These are phyloP conservation scores for Lepiota brunneoincarnata DNA, from an alignment of 768 basidiomycete species.

Conservation along the genomic window DNA sequence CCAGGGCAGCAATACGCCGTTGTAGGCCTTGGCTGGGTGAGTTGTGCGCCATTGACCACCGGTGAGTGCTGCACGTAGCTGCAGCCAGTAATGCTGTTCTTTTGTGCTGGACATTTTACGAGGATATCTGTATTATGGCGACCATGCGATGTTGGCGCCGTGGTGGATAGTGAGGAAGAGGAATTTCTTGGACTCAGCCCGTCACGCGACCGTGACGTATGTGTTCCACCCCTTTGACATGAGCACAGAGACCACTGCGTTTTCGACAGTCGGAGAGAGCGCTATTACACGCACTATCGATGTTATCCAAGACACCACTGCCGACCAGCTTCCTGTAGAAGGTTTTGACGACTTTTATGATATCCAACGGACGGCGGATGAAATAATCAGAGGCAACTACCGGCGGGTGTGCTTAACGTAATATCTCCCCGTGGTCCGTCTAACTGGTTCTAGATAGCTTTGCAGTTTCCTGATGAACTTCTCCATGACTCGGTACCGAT, in stretches of 20 bases:
- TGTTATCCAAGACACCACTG: neutral
- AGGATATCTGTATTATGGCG: neutral
- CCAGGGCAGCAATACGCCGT: conserved; percentile 61
- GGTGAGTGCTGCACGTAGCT: conserved; percentile 68
- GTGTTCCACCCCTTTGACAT: no score
- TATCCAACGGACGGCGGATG: conserved; percentile 59
- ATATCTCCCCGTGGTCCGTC: neutral
- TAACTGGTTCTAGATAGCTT: conserved; percentile 57
- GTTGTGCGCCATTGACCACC: conserved; percentile 70
- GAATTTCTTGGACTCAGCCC: neutral
- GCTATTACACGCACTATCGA: conserved; percentile 11
- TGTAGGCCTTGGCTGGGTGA: conserved; percentile 58
- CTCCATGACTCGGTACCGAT: conserved; percentile 84
- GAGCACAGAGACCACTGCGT: conserved; percentile 33
- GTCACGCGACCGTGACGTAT: conserved; percentile 15
- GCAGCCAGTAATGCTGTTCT: conserved; percentile 75
- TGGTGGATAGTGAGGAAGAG: conserved; percentile 4
- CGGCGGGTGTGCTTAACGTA: conserved; percentile 53
- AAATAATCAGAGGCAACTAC: conserved; percentile 61
- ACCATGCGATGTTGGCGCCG: neutral
- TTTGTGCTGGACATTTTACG: conserved; percentile 39
- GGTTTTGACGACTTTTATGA: conserved; percentile 73
- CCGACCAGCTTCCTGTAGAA: conserved; percentile 22
- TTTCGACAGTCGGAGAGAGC: conserved; percentile 48
- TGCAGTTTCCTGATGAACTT: conserved; percentile 96